A percentile compares a stretch with the other conserved stretches of the same genome.
These are phyloP conservation scores for Fonsecaea pedrosoi DNA, from an alignment of 2,329 filamentous ascomycete species.

Conservation along the genomic window DNA sequence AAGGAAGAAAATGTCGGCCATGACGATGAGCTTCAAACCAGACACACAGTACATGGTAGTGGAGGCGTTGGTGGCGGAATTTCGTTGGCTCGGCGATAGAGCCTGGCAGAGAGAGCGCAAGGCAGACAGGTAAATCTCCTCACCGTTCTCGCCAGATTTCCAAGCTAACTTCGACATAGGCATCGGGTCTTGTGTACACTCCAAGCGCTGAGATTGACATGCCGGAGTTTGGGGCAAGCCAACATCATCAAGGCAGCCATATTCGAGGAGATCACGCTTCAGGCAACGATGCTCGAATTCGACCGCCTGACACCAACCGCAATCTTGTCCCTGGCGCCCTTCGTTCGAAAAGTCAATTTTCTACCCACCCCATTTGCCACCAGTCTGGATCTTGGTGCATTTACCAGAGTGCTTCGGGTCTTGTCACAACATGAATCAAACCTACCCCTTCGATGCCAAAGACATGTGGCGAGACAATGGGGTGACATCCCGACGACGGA, in stretches of 20 bases:
- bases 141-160: neutral
- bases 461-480: neutral
- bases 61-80: conserved; percentile 3
- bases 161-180: conserved; percentile 2
- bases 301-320: neutral
- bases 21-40: neutral
- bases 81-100: neutral
- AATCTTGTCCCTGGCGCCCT: neutral
- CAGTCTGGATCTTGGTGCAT: neutral
- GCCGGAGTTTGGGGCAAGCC: neutral
- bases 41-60: conserved; percentile 13
- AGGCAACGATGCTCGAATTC: neutral
- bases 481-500: neutral
- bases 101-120: neutral
- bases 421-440: neutral
- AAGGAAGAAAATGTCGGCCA: neutral
- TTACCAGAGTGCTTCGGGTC: neutral
- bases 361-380: neutral
- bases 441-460: neutral
- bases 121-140: neutral
- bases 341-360: conserved; percentile 4
- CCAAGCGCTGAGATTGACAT: neutral
- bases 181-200: conserved; percentile 2
- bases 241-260: conserved; percentile 3
- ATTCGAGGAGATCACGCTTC: conserved; percentile 1